These are phyloP conservation scores for Hymenoscyphus occultus DNA, from an alignment of 2,329 filamentous ascomycete species.

Conservation along the genomic window DNA sequence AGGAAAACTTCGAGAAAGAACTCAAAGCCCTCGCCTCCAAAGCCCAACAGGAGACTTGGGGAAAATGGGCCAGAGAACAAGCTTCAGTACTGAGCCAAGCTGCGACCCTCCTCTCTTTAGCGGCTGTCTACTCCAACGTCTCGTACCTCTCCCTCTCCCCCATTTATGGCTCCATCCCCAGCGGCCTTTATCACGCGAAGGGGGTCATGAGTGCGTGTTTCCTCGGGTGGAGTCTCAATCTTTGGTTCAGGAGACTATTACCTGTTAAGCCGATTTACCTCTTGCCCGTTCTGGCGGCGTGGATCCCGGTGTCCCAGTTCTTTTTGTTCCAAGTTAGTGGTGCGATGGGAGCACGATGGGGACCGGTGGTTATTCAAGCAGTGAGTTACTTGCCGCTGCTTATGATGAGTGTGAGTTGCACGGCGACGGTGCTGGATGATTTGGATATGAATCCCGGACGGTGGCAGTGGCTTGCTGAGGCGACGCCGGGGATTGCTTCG, in stretches of 20 bases:
- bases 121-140: conserved; percentile 64
- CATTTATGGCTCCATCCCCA: conserved; percentile 81
- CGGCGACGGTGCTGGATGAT: conserved; percentile 62
- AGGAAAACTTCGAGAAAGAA: conserved; percentile 38
- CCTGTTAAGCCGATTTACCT: conserved; percentile 49
- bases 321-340: conserved; percentile 66
- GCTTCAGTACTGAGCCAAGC: conserved; percentile 37
- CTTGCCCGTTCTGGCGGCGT: conserved; percentile 72
- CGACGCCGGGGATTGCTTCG: conserved; percentile 61
- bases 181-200: conserved; percentile 67
- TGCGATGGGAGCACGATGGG: conserved; percentile 63
- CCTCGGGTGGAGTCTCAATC: conserved; percentile 67
- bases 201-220: conserved; percentile 65
- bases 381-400: conserved; percentile 70
- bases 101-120: conserved; percentile 49
- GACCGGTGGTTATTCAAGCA: conserved; percentile 72
- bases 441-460: conserved; percentile 50
- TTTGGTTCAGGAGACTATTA: conserved; percentile 50
- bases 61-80: conserved; percentile 33
- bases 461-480: conserved; percentile 59
- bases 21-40: conserved; percentile 34
- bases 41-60: conserved; percentile 35
- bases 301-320: conserved; percentile 70
- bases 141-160: conserved; percentile 78
- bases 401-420: conserved; percentile 54